Base-by-base conservation (phyloP, 2,329 filamentous ascomycete genomes). In the Aureobasidium sp. region DNA sequence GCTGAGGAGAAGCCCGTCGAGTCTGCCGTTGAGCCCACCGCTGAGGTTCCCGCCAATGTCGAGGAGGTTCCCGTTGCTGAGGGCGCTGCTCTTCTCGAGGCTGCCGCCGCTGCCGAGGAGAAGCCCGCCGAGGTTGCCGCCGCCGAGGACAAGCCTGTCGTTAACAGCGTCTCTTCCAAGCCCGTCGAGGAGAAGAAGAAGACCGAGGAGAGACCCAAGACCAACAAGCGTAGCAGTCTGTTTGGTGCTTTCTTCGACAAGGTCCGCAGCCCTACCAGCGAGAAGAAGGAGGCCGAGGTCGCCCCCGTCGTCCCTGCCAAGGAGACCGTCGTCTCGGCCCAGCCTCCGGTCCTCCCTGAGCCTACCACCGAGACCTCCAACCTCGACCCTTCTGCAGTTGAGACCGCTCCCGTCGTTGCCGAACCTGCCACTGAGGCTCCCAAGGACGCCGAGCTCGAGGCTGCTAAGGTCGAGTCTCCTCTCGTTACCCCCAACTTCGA, bases 201-300 rank as follows among this genome's bases (percentile, higher is more conserved):
- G 47, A 62, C 64, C 42, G 68, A 71, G 55, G 71, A 70, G 77
- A 83, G 84, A 65, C 74, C 81, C 68, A 91, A 90, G 85, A 75
- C 75, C 52, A 82, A 84, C 76, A 96, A 95, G 89, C 89, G 91
- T 76, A 86, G 86, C 77, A 94, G 90, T 67, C 87, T 92, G 71
- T 95, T 95, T 77, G 85, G 85, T 70, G 68, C 68, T 59, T 86
- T 90, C 73, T 83, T 82, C 77, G 88, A 90, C 68, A 76, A 76
- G 72, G 71, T 80, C 62, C 78, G 76, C 72, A 78, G 76, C 72
- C 79, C 79, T 12, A 74, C 73, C 39, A 72, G 72, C 65, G 79
- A 81, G 83, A 93, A 93, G 82, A 87, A 88, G 75, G 87, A 87
- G 66, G 81, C 85, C 69, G 87, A 89, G 72, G 81, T 83, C 67